phyloP scores from a whole-genome alignment of 2,329 filamentous ascomycete species.

The Fusarium sulawesiense region DNA sequence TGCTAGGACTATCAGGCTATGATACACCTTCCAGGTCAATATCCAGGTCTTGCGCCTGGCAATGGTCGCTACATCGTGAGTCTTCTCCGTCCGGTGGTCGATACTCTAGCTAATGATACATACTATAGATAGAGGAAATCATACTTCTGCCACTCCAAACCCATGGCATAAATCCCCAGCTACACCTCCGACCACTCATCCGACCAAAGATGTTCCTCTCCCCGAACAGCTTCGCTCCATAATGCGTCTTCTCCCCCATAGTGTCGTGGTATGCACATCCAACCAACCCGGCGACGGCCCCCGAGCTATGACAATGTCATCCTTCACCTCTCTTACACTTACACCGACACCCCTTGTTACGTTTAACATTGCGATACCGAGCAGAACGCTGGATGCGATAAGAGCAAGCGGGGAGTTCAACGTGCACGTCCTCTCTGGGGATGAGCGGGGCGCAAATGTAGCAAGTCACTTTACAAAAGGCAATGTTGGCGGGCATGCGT shows the following conservation, averaged over 20 bases:
- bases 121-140: conserved; percentile 31
- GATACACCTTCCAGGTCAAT: not conserved
- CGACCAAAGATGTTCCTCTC: conserved; percentile 49
- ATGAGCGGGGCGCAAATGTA: conserved; percentile 59
- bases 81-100: not conserved
- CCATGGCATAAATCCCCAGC: conserved; percentile 49
- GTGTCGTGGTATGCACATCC: conserved; percentile 67
- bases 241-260: conserved; percentile 66
- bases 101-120: conserved; percentile 17
- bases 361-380: conserved; percentile 69
- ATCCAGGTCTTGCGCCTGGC: not conserved
- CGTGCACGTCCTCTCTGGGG: conserved; percentile 64
- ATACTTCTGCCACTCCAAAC: conserved; percentile 26
- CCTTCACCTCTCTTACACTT: conserved; percentile 67
- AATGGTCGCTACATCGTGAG: conserved; percentile 32
- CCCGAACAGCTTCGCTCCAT: conserved; percentile 63
- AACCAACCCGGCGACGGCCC: conserved; percentile 50
- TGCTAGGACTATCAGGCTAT: not conserved
- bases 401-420: conserved; percentile 60
- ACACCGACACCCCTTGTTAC: conserved; percentile 63
- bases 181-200: conserved; percentile 51
- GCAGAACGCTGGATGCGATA: conserved; percentile 66
- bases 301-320: conserved; percentile 70
- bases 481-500: conserved; percentile 55
- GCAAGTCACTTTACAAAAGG: conserved; percentile 65